Base-by-base conservation (phyloP, 805 yeast species). In the Ogataea minuta region DNA sequence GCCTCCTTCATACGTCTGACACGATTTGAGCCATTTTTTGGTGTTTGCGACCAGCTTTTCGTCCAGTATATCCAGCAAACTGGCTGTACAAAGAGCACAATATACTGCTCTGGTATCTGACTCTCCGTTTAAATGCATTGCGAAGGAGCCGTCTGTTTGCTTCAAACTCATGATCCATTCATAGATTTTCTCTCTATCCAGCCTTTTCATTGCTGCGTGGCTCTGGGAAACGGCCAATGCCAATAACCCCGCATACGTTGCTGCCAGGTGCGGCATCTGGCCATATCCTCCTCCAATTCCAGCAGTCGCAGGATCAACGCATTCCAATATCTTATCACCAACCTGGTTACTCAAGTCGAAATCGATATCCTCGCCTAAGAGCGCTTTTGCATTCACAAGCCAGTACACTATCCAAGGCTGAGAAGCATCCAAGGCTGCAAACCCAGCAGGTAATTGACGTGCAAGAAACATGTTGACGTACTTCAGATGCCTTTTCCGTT, bases 1-100 rank as follows among this genome's bases (percentile, higher is more conserved):
- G 0, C 99, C 99, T 16, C 99, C 99, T 64, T 95, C 99, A 57
- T 74, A 90, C 0, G 91, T 85, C 61, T 93, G 99, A 52, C 96
- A 88, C 9, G 57, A 48, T 0, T 63, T 51, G 10, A 93, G 49
- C 81, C 89, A 91, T 10, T 72, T 74, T 2, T 68, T 66, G 0
- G 79, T 71, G 4, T 75, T 76, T 11, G 63, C 64, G 0, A 63
- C 47, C 7, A 93, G 63, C 45, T 82, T 84, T 0, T 74, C 76
- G 1, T 88, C 80, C 19, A 78, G 30, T 0, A 90, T 70, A 42
- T 76, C 70, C 23, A 90, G 70, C 41, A 89, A 53, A 0, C 83
- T 70, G 0, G 93, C 88, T 4, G 81, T 70, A 8, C 78, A 76
- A n/a, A 93, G 58, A 1, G 84, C 95, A 60, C 97, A 88, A 57